Conservation (phyloP, 805 yeast genomes). For the Lachancea nothofagi region DNA sequence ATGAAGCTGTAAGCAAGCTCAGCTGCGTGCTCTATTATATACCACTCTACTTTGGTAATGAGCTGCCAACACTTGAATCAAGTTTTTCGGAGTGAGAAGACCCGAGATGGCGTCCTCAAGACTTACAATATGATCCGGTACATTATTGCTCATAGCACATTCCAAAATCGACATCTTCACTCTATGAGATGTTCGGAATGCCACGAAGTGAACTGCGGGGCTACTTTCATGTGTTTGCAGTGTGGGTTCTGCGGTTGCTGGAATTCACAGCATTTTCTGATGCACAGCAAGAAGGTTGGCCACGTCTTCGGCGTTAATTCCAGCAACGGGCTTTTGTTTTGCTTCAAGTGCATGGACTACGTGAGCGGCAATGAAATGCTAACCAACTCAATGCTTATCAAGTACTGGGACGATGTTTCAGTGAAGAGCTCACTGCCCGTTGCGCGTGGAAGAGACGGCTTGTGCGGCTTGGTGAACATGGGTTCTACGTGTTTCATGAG, state of each 20-base stretch:
- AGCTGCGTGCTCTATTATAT: not conserved
- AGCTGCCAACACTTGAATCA: slow-evolving; percentile 29
- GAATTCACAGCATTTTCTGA: slow-evolving; percentile 41
- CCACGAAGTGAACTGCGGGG: slow-evolving; percentile 28
- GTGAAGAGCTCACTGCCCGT: slow-evolving; percentile 22
- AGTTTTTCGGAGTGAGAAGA: slow-evolving; percentile 30
- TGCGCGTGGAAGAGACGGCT: slow-evolving; percentile 60
- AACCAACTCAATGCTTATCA: slow-evolving; percentile 19
- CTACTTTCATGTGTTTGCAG: slow-evolving; percentile 60
- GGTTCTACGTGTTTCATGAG: slow-evolving; percentile 98
- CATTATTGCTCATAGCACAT: slow-evolving; percentile 19
- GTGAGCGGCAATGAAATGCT: slow-evolving; percentile 52
- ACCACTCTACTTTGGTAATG: slow-evolving; percentile 21
- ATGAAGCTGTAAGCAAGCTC: not conserved
- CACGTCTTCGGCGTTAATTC: slow-evolving; percentile 67
- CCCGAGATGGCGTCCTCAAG: slow-evolving; percentile 25
- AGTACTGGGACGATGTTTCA: slow-evolving; percentile 26
- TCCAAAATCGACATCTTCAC: slow-evolving; percentile 17
- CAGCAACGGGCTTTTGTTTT: slow-evolving; percentile 60
- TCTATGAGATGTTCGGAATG: slow-evolving; percentile 29
- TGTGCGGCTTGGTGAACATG: slow-evolving; percentile 85
- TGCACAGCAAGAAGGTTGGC: slow-evolving; percentile 42
- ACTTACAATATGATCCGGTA: slow-evolving; percentile 26
- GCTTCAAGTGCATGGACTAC: slow-evolving; percentile 74
- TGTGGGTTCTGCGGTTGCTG: slow-evolving; percentile 75